Base-by-base conservation (phyloP, 208 protist species). In the Leishmania arabica region DNA sequence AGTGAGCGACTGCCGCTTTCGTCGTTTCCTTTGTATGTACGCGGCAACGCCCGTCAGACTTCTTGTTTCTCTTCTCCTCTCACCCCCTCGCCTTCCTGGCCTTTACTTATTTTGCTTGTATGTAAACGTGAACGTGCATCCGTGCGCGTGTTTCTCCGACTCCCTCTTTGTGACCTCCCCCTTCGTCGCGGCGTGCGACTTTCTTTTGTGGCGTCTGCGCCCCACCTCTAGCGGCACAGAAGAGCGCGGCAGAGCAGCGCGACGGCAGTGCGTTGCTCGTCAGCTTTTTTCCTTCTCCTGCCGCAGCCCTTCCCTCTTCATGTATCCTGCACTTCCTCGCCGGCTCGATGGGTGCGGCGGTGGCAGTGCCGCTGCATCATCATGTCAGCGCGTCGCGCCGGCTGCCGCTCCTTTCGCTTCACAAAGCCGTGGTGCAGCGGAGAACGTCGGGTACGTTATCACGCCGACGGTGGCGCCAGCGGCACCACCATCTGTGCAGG, bases 311-410 rank as follows among this genome's bases (percentile, higher is more conserved):
- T 70, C 17, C n/a, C 56, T 24, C 11, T 17, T 1, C 60, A 85
- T 85, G 82, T 81, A 85, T 47, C 77, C 82, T 3, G 62, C 62
- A 51, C 82, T 85, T 21, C 82, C 77, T 21, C 77, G 77, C n/a
- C 81, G 77, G 53, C 79, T 72, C 1, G 77, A 81, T 21, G 77
- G 2, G 11, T 47, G 31, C 72, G 65, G 8, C 58, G 73, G 71
- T 58, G 49, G 51, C 71, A 24, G 42, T 49, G 17, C 49, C 34
- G n/a, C 31, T 31, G 71, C 31, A 42, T 40, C 71, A 45, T 75
- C 71, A 11, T 5, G 7, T 45, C 81, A 69, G 21, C 80, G 80
- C 47, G 60, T 51, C 2, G 2, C 34, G 40, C n/a, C 31, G 51
- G 47, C 53, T 76, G 66, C 75, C 40, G 15, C 58, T 54, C 42